Base-by-base conservation (phyloP, 495 filamentous ascomycete species). In the Talaromyces adpressus region DNA sequence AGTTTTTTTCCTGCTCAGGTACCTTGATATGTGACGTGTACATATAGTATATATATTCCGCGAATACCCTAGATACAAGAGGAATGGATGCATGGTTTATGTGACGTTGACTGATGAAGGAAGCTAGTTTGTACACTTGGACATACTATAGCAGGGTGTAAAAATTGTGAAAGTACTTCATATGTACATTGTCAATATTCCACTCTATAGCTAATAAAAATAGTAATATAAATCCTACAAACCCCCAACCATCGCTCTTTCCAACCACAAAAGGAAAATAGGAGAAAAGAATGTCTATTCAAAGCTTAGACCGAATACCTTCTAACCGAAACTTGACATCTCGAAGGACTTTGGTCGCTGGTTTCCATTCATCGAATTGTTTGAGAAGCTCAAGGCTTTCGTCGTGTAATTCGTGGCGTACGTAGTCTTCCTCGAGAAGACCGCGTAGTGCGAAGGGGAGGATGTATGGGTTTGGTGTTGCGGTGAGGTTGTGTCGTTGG, bases 271-370 rank as follows among this genome's bases (percentile, higher is more conserved):
- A 53, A 18, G 7, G 16, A 51, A 12, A 18, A 53, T 11, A 25
- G 12, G 30, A n/a, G 20, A 16, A 58, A 29, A 54, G 41, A 54
- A 57, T 6, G 20, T 45, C 30, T 34, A 34, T 3, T 70, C 32
- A 97, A 32, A 94, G 77, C 73, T 91, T 95, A 6, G 89, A 92
- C 66, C 91, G 81, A 53, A 98, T 93, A 7, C 89, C 93, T 80
- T 98, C 94, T 47, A 98, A 77, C 66, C 94, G 83, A 72, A 95
- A 98, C 71, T 94, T 96, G 36, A 98, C 94, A 79, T 98, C 94
- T 74, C 91, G 96, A 61, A 98, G 76, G 34, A 88, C 89, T 77
- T 98, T 98, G 9, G 83, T 94, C 0, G 80, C 80, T 7, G 94
- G 94, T 70, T 89, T 91, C 94, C 94, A 98, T 52, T 91, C 86